These are phyloP conservation scores for Ustilago trichophora DNA, from an alignment of 1,284 basidiomycete genomes.

Conservation along the genomic window DNA sequence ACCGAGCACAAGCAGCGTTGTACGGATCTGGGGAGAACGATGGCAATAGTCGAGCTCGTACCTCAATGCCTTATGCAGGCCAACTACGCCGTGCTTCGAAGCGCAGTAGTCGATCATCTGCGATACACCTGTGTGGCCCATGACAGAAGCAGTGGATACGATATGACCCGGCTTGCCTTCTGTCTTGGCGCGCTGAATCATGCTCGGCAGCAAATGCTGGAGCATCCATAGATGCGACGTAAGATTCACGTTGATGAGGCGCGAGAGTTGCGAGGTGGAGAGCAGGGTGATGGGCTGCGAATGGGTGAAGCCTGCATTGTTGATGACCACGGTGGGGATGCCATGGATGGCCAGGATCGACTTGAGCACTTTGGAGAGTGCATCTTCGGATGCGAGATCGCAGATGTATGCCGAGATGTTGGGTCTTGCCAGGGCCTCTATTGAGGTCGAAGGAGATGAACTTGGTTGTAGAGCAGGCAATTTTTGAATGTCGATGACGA, in stretches of 20 bases:
- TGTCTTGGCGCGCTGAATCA: conserved; percentile 71
- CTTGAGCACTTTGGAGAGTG: conserved; percentile 36
- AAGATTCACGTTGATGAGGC: conserved; percentile 83
- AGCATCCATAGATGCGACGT: conserved; percentile 88
- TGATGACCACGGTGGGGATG: conserved; percentile 79
- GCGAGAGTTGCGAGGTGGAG: conserved; percentile 76
- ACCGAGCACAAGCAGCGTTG: conserved; percentile 56
- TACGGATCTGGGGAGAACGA: conserved; percentile 47
- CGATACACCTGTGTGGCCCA: conserved; percentile 78
- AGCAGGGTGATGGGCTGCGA: conserved; percentile 86
- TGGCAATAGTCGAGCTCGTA: conserved; percentile 59
- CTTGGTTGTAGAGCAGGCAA: not conserved
- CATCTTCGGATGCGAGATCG: conserved; percentile 44
- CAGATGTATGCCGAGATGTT: conserved; percentile 54
- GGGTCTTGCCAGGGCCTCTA: not conserved
- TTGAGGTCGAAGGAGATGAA: not conserved
- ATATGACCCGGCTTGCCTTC: conserved; percentile 81
- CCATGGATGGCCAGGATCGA: conserved; percentile 32
- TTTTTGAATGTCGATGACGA: conserved; percentile 75
- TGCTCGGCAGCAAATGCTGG: conserved; percentile 89
- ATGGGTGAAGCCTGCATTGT: conserved; percentile 95
- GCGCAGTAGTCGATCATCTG: conserved; percentile 72
- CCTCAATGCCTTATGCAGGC: conserved; percentile 62
- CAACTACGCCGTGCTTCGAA: conserved; percentile 64
- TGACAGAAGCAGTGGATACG: conserved; percentile 75